Evolutionary conservation across 495 filamentous ascomycete species (phyloP), one percentile per base, ranked within the genome.

Genomic region (Bryoglossum gracile): DNA sequence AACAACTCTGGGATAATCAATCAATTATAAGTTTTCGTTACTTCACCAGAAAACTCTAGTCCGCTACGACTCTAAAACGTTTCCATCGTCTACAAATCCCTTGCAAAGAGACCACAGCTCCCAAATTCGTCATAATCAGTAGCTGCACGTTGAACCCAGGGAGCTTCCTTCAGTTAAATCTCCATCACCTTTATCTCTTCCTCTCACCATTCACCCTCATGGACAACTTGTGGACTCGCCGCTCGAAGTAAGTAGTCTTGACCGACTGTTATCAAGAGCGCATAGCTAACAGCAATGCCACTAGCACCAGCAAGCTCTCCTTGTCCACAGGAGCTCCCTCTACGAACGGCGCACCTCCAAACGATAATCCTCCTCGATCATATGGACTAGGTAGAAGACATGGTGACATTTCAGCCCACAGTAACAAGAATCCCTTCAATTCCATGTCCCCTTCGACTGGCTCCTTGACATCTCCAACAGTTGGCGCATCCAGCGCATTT

Each of bases 401-500:
- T 60, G 83, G 86, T 61, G 83, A 86, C 59, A 77, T 72, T 47
- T 81, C 81, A 59, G 89, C 84, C 59, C 83, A 87, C 64, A 82
- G 53, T 57, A 84, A 84, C 67, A 75, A 80, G 51, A 94, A 94
- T 67, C 88, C 92, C 18, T 94, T 95, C 70, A 87, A 83, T 65
- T 76, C 82, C 51, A 75, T 86, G 63, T 80, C 85, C 21, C 87
- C 89, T 26, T 79, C 80, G 17, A 74, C 73, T 48, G 74, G 71
- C 48, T 73, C 77, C 30, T 74, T 94, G n/a, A 81, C 86, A 14
- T 94, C 92, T 21, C 91, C 92, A 8, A 92, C 87, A 16, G 74
- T 81, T 46, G 86, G 84, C 54, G 92, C 88, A 50, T 94, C 94
- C 5, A 89, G 83, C 47, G 90, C 90, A 42, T 98, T 98, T 62